Percentiles rank a stretch among this genome's conserved stretches.
These are phyloP conservation scores for Nothomitra cinnamomea DNA, from an alignment of 2,329 filamentous ascomycete genomes.

Conservation along the genomic window DNA sequence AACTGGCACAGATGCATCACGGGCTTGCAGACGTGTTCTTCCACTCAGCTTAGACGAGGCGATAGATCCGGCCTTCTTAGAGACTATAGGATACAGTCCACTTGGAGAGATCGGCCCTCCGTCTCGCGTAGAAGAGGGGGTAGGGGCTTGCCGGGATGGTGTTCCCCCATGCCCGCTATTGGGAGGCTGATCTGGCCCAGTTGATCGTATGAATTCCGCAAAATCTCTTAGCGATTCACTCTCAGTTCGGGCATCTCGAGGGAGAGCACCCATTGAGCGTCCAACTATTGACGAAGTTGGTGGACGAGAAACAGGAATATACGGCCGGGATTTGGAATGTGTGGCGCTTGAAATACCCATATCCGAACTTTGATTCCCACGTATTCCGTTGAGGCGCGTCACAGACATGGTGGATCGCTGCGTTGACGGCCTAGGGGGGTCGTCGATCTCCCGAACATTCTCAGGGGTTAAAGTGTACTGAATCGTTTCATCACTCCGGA, in stretches of 20 bases:
- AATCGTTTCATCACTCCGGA: conserved; percentile 66
- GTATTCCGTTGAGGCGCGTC: neutral
- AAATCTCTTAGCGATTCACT: conserved; percentile 64
- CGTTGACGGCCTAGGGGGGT: neutral
- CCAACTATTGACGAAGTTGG: conserved; percentile 7
- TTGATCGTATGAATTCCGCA: conserved; percentile 77
- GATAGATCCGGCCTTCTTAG: conserved; percentile 10
- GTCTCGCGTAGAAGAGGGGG: conserved; percentile 4
- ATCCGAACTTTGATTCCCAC: neutral
- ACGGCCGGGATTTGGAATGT: conserved; percentile 14
- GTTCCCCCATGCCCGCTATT: neutral
- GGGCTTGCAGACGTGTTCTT: conserved; percentile 44
- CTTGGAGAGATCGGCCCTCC: conserved; percentile 3
- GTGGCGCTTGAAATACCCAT: conserved; percentile 19
- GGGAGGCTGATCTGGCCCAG: conserved; percentile 37
- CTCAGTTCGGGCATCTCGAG: conserved; percentile 57
- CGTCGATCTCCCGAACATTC: conserved; percentile 60
- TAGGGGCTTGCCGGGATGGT: neutral
- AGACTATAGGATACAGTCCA: conserved; percentile 14
- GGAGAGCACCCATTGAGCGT: conserved; percentile 20
- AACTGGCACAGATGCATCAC: conserved; percentile 47
- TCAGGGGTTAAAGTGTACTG: conserved; percentile 70
- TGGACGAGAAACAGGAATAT: conserved; percentile 12
- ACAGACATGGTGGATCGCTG: neutral
- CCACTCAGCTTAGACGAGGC: conserved; percentile 8